phyloP scores from a whole-genome alignment of 176 grass and related monocot genomes.

The Poa pratensis region DNA sequence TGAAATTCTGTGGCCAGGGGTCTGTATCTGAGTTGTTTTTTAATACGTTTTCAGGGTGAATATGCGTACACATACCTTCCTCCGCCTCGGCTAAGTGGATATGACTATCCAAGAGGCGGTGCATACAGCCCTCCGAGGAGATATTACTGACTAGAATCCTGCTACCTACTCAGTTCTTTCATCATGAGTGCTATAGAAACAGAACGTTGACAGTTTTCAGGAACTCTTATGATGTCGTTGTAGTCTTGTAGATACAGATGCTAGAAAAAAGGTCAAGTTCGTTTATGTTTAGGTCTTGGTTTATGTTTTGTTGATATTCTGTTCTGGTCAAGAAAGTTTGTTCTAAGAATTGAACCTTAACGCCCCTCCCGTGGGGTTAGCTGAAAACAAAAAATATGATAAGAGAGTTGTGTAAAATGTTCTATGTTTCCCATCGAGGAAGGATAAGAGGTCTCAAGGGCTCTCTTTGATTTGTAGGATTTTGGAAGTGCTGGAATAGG shows the following conservation, averaged over 20 bases:
- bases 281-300: neutral
- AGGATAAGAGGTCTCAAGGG: no score
- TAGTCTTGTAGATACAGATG: neutral
- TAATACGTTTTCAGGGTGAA: slow-evolving; percentile 33
- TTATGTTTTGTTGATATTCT: neutral
- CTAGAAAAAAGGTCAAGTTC: slow-evolving; percentile 6
- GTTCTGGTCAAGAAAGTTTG: neutral
- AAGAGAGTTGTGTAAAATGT: neutral
- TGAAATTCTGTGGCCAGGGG: neutral
- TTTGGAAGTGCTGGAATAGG: neutral
- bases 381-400: neutral
- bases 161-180: neutral
- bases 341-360: neutral
- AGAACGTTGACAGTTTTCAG: neutral
- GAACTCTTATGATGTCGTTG: neutral
- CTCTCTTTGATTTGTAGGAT: no score
- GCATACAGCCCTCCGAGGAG: slow-evolving; percentile 14
- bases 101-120: slow-evolving; percentile 31
- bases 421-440: neutral
- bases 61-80: slow-evolving; percentile 33
- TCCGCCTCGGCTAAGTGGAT: slow-evolving; percentile 16
- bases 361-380: neutral
- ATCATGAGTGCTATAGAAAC: neutral
- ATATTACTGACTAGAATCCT: slow-evolving; percentile 46
- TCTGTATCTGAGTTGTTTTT: neutral